Conservation (phyloP, 2,329 filamentous ascomycete species). For the Colletotrichum lini region DNA sequence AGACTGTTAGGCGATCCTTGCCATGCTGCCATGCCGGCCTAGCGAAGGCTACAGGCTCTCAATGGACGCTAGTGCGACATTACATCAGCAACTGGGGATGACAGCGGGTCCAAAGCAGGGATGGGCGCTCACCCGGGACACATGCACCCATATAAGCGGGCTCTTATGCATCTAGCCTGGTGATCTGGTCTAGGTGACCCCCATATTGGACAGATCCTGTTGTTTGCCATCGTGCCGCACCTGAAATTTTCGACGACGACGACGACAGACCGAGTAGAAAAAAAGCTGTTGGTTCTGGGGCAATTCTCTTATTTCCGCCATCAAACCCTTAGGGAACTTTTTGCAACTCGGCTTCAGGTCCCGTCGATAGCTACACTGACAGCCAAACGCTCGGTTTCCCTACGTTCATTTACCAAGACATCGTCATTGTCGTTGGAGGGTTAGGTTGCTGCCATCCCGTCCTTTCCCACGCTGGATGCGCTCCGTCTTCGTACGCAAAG, state of each 20-base stretch:
- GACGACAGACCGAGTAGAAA: background rate
- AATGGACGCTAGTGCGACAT: conserved; percentile 32
- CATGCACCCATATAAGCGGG: conserved; percentile 38
- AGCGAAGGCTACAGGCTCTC: conserved; percentile 24
- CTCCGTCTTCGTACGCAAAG: conserved; percentile 36
- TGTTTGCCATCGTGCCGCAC: conserved; percentile 32
- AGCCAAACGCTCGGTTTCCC: conserved; percentile 15
- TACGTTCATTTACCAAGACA: conserved; percentile 19
- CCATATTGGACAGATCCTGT: conserved; percentile 38
- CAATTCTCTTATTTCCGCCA: background rate
- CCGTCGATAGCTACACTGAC: background rate
- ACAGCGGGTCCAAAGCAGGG: conserved; percentile 19
- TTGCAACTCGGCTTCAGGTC: conserved; percentile 21
- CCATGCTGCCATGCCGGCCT: conserved; percentile 3
- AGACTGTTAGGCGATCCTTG: conserved; percentile 26
- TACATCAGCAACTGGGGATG: conserved; percentile 36
- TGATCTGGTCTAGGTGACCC: conserved; percentile 36
- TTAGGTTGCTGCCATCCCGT: conserved; percentile 29
- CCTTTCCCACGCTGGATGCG: conserved; percentile 35
- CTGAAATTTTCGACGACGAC: conserved; percentile 29
- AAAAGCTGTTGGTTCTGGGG: conserved; percentile 9
- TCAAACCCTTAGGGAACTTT: conserved; percentile 1
- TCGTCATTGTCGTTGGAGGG: conserved; percentile 23
- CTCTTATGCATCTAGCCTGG: conserved; percentile 43
- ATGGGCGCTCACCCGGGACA: conserved; percentile 35